These are phyloP conservation scores for Paramyrothecium roridum DNA, from an alignment of 2,329 filamentous ascomycete genomes.

Conservation along the genomic window DNA sequence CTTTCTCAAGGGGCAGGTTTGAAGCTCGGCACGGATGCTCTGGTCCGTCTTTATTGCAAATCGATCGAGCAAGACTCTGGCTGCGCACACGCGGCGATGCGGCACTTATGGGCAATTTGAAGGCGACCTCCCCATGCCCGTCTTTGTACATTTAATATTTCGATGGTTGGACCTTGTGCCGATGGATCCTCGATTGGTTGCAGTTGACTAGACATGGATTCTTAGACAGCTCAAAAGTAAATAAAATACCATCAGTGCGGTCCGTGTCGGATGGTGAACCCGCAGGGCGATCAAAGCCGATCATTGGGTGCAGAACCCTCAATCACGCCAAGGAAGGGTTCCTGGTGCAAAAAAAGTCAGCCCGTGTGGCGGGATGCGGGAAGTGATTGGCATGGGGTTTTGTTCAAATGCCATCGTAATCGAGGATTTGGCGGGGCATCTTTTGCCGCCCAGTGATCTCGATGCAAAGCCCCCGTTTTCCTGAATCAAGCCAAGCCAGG, in stretches of 20 bases:
- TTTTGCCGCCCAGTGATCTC: neutral
- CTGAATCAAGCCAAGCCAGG: neutral
- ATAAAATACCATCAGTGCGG: too few species aligned
- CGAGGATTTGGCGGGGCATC: slow-evolving; percentile 1
- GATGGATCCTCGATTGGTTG: neutral
- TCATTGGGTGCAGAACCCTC: neutral
- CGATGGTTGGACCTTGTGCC: neutral
- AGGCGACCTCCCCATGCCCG: too few species aligned
- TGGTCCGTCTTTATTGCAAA: neutral
- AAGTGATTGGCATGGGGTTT: neutral
- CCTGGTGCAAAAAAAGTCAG: neutral
- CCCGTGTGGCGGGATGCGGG: neutral
- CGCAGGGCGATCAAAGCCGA: neutral
- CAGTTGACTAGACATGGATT: neutral
- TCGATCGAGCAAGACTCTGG: neutral
- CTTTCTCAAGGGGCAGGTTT: too few species aligned
- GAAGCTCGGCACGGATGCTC: neutral
- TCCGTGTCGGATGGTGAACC: too few species aligned
- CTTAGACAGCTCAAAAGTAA: neutral
- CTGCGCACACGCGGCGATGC: too few species aligned
- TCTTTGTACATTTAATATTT: neutral
- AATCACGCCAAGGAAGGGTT: neutral
- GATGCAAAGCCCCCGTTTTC: neutral
- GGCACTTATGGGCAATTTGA: too few species aligned
- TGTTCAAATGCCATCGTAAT: neutral